Evolutionary conservation across 202 grass and related monocot genomes (phyloP).

Genomic region (Hordeum pubiflorum): DNA sequence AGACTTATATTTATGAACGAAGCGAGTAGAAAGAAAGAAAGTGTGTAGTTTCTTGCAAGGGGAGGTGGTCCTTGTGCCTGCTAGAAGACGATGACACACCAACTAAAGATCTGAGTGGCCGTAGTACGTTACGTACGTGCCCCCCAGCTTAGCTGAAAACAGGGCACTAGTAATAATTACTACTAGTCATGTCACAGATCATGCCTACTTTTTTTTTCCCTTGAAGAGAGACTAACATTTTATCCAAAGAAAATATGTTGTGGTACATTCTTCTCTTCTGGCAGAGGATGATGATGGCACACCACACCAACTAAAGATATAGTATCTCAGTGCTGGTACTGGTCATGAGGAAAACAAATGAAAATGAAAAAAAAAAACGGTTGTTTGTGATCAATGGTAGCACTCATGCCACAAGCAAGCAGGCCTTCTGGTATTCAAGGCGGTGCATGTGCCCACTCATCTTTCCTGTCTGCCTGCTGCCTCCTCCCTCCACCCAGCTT

Average conservation of each 20-base stretch:
- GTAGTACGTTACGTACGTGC: neutral
- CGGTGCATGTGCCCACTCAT: slow-evolving; percentile 7
- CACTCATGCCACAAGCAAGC: slow-evolving; percentile 5
- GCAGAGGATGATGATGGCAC: too few species aligned
- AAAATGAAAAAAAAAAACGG: neutral
- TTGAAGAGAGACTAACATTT: too few species aligned
- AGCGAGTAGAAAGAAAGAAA: neutral
- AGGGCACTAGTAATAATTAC: neutral
- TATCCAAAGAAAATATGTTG: too few species aligned
- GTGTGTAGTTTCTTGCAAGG: neutral
- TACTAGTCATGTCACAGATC: too few species aligned
- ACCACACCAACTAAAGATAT: too few species aligned
- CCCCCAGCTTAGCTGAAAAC: neutral
- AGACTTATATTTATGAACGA: too few species aligned
- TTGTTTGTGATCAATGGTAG: neutral
- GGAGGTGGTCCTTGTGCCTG: neutral
- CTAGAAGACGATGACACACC: slow-evolving; percentile 14
- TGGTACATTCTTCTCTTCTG: too few species aligned
- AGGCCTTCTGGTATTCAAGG: slow-evolving; percentile 17
- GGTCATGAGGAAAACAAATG: neutral
- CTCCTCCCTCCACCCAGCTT: neutral
- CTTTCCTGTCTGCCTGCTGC: neutral
- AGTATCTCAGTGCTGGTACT: neutral
- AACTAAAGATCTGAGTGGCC: slow-evolving; percentile 20
- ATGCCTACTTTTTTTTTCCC: too few species aligned